Evolutionary conservation across 208 protist genomes (phyloP).

Genomic region (Angomonas ambiguus): DNA sequence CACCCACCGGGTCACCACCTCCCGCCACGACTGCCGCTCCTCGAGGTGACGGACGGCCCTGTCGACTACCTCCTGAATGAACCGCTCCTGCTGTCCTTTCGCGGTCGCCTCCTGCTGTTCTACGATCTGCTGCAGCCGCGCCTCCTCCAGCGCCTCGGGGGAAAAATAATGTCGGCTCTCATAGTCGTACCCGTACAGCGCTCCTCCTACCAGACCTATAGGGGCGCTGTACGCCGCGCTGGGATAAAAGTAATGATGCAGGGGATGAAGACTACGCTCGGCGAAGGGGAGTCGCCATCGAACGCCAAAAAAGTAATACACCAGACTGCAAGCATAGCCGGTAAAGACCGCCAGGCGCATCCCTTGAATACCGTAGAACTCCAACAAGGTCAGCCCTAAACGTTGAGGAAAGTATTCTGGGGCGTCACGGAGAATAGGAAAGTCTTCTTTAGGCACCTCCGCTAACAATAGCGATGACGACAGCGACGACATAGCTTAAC

Average conservation of each 20-base stretch:
- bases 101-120: not conserved
- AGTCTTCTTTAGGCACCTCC: too few relatives aligned
- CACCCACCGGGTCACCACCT: too few relatives aligned
- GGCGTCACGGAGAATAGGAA: too few relatives aligned
- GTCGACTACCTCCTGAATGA: not conserved
- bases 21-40: conserved; percentile 2
- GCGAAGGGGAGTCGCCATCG: conserved; percentile 62
- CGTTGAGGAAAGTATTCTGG: conserved; percentile 15
- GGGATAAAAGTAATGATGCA: conserved; percentile 80
- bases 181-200: conserved; percentile 27
- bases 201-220: conserved; percentile 31
- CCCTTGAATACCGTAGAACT: conserved; percentile 43
- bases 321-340: conserved; percentile 39
- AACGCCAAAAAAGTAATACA: conserved; percentile 64
- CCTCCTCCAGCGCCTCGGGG: conserved; percentile 10
- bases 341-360: conserved; percentile 44
- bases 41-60: not conserved
- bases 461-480: conserved; percentile 11
- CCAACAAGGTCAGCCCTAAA: conserved; percentile 43
- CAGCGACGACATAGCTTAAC: not conserved
- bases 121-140: conserved; percentile 21
- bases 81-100: too few relatives aligned
- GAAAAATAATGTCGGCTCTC: conserved; percentile 19
- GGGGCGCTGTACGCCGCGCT: conserved; percentile 69
- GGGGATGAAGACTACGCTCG: conserved; percentile 39